Conservation (phyloP, 1,284 basidiomycete genomes). For the Farysia itapuensis region DNA sequence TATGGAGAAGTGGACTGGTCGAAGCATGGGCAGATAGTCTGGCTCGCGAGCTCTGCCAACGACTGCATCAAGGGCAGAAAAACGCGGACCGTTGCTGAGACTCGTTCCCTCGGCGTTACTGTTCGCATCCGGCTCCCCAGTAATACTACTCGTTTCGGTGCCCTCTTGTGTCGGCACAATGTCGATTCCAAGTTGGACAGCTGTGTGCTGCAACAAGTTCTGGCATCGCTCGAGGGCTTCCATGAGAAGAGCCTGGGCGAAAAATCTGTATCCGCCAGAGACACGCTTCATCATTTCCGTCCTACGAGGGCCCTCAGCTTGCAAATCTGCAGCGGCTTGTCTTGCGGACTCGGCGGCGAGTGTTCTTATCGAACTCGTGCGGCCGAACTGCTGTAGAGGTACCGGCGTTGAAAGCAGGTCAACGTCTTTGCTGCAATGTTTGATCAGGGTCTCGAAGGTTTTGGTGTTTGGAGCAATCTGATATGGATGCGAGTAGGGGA, state of each 20-base stretch:
- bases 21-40: conserved; percentile 36
- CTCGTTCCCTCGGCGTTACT: background rate
- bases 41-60: conserved; percentile 17
- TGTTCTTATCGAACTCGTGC: conserved; percentile 6
- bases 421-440: conserved; percentile 40
- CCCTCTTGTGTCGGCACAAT: background rate
- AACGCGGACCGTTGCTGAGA: conserved; percentile 4
- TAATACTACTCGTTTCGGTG: background rate
- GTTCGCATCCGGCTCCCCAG: background rate
- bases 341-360: conserved; percentile 30
- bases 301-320: conserved; percentile 24
- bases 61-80: conserved; percentile 3
- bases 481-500: conserved; percentile 11
- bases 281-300: conserved; percentile 22
- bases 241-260: conserved; percentile 21
- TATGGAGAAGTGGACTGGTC: conserved; percentile 36
- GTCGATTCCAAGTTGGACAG: conserved; percentile 18
- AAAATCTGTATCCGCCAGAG: conserved; percentile 17
- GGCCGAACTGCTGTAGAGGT: conserved; percentile 24
- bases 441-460: conserved; percentile 41
- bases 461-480: conserved; percentile 46
- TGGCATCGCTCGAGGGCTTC: conserved; percentile 31
- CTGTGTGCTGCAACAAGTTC: conserved; percentile 10
- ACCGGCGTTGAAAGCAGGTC: conserved; percentile 42
- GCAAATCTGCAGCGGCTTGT: conserved; percentile 24